Conservation (phyloP, 108 stramenopile genomes). For the Nitzschia inconspicua region DNA sequence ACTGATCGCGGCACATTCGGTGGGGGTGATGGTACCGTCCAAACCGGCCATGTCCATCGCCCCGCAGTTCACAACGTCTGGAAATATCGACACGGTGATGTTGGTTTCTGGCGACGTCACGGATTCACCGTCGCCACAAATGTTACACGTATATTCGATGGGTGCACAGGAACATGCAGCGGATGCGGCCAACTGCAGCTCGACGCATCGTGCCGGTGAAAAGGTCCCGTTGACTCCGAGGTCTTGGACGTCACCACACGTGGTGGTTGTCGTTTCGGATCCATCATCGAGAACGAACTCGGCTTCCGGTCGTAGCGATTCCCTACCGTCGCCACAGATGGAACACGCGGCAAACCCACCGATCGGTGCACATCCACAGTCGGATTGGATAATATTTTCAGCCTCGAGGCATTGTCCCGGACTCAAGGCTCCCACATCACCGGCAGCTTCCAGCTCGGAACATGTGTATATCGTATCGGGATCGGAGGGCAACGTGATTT, state of each 20-base stretch:
- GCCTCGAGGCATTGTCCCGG: background rate
- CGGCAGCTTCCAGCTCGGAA: background rate
- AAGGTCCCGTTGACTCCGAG: background rate
- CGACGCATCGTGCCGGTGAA: background rate
- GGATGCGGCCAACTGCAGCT: background rate
- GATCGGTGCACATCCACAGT: background rate
- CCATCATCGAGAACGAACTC: background rate
- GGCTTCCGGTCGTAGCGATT: background rate
- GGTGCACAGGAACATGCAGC: background rate
- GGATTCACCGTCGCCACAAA: background rate
- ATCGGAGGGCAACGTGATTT: background rate
- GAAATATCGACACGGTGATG: too few species aligned
- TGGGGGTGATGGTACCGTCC: slow-evolving; percentile 2
- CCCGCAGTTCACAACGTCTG: too few species aligned
- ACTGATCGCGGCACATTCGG: background rate
- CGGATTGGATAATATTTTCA: background rate
- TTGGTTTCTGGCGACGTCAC: background rate
- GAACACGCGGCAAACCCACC: background rate
- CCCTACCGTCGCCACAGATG: background rate
- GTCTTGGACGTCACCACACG: background rate
- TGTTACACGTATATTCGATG: background rate
- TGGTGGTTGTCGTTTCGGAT: background rate
- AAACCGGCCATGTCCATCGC: too few species aligned
- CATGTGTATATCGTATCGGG: background rate
- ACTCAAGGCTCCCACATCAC: background rate